Percentiles rank a stretch among this genome's conserved stretches.
Conservation (phyloP, 1,284 basidiomycete species). For the Takashimella tepidaria region DNA sequence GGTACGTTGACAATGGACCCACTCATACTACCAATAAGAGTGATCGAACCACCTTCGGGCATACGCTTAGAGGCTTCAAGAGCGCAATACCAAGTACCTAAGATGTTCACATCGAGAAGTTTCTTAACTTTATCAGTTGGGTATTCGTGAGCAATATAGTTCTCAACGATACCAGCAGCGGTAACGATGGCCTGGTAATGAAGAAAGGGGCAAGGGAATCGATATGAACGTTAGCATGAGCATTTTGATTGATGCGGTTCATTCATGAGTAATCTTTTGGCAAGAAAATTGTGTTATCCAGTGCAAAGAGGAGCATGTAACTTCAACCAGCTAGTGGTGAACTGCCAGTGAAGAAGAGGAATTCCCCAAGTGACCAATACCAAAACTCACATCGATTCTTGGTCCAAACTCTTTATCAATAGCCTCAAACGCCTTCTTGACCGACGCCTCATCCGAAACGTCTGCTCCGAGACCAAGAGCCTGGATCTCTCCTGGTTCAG, state of each 20-base stretch:
- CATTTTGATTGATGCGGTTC: no score
- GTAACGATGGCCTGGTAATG: conserved; percentile 60
- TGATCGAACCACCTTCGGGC: conserved; percentile 67
- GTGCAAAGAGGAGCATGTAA: no score
- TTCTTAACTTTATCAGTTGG: conserved; percentile 75
- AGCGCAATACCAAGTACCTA: conserved; percentile 79
- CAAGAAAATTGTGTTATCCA: no score
- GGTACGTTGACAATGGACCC: conserved; percentile 83
- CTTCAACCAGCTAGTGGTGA: background rate
- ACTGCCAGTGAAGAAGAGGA: no score
- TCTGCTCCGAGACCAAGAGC: conserved; percentile 79
- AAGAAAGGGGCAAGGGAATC: background rate
- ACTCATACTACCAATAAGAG: conserved; percentile 87
- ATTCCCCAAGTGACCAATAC: no score
- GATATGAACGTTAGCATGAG: background rate
- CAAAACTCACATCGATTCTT: conserved; percentile 61
- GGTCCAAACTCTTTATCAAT: conserved; percentile 68
- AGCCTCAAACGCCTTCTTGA: conserved; percentile 64
- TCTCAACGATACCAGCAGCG: conserved; percentile 87
- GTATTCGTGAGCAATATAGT: conserved; percentile 86
- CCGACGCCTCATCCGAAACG: conserved; percentile 74
- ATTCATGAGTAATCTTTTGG: background rate
- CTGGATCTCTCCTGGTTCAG: conserved; percentile 59
- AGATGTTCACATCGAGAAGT: conserved; percentile 88
- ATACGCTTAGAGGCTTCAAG: conserved; percentile 74